Evolutionary conservation across 176 grass and related monocot genomes (phyloP).

Genomic region (Musa beccarii): DNA sequence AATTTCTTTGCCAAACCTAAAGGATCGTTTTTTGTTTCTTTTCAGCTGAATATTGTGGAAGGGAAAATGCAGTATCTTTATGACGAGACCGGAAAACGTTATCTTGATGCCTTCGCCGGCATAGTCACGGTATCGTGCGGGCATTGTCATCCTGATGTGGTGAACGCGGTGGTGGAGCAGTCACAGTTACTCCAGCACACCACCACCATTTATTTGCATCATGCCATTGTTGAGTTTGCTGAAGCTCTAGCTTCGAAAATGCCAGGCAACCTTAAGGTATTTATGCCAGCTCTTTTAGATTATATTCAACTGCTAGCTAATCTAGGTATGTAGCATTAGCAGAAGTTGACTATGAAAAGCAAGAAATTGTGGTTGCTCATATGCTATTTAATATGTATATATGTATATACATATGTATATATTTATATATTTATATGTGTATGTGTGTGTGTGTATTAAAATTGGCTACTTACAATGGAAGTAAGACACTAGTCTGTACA

Average conservation of each 20-base stretch:
- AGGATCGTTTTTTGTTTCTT: background rate
- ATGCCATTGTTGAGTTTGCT: slow-evolving; percentile 83
- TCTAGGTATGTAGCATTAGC: background rate
- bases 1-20: slow-evolving; percentile 3
- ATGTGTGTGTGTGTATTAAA: background rate
- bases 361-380: background rate
- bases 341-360: background rate
- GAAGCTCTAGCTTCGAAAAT: slow-evolving; percentile 89
- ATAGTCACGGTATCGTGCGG: slow-evolving; percentile 98
- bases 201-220: slow-evolving; percentile 90
- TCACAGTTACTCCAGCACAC: slow-evolving; percentile 92
- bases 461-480: background rate
- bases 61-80: slow-evolving; percentile 96
- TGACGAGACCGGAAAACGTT: slow-evolving; percentile 77
- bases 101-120: slow-evolving; percentile 85
- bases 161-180: slow-evolving; percentile 80
- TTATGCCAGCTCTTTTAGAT: background rate
- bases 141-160: slow-evolving; percentile 83
- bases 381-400: background rate
- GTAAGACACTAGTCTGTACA: too few relatives aligned
- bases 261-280: slow-evolving; percentile 91
- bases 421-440: too few relatives aligned
- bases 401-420: too few relatives aligned
- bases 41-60: slow-evolving; percentile 93
- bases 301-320: background rate